Evolutionary conservation across 345 rosid species (phyloP), one percentile per base, ranked within the genome.

Genomic region (Boechera stricta): DNA sequence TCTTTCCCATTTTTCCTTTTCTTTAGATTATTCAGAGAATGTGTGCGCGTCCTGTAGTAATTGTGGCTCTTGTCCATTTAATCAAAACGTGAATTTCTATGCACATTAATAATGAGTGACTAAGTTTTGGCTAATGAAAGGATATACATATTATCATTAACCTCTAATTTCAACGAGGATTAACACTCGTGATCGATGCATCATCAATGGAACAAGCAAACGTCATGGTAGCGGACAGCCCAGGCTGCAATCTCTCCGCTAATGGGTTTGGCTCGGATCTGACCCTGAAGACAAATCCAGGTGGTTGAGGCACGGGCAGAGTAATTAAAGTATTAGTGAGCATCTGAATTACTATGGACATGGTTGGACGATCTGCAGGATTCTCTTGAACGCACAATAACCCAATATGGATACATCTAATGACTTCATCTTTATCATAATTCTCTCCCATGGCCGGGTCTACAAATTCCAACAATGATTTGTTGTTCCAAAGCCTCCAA

Each of bases 341-440:
- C 71, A 74, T 65, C 49, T 41, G 65, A 15, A 32, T 45, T 3
- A 73, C 33, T 12, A 21, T 73, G 0, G 53, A 53, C 77, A 73
- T 64, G 28, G 72, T 54, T 65, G 78, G 78, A 65, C 72, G 78
- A 56, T 65, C 66, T 55, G 72, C 28, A 1, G 72, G 78, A 24
- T 64, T 33, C 31, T 66, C 42, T 48, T 66, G 71, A 49, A 66
- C 58, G 6, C 71, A 66, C 52, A 66, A 49, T 9, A 66, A 33
- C 10, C 57, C 58, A 0, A 66, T 49, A 10, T 66, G 71, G 26
- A 66, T 66, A 44, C 71, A 66, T 66, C 58, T 47, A n/a, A 66
- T 48, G 11, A 47, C 71, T 42, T 74, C 65, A 74, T 39, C 18
- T 12, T 42, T 64, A 10, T 64, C 47, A 41, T 21, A 74, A 10